phyloP scores from a whole-genome alignment of 768 basidiomycete species.

The Nidularia sp. region DNA sequence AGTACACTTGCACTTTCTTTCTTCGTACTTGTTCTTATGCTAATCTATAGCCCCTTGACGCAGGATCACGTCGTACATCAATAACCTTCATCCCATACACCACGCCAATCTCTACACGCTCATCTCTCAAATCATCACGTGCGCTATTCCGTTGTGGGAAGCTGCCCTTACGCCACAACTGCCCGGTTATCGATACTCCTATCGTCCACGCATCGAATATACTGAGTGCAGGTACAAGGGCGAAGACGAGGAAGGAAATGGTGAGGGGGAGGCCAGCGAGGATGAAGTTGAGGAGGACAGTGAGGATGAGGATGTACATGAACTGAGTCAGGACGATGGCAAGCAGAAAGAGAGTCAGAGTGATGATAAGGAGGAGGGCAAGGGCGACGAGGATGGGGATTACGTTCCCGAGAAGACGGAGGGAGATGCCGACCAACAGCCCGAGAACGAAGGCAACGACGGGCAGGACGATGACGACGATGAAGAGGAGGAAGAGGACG shows the following conservation, averaged over 20 bases:
- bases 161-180: conserved; percentile 11
- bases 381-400: not conserved
- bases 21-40: not conserved
- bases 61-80: conserved; percentile 30
- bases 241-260: no score
- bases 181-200: not conserved
- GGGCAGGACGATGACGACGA: not conserved
- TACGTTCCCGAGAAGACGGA: not conserved
- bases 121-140: conserved; percentile 18
- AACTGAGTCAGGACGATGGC: no score
- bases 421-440: not conserved
- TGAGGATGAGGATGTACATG: no score
- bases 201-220: not conserved
- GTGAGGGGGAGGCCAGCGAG: no score
- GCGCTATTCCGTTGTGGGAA: conserved; percentile 25
- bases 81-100: conserved; percentile 28
- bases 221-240: not conserved
- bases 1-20: conserved; percentile 1
- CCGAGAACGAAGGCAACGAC: not conserved
- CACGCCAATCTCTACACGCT: conserved; percentile 16
- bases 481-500: not conserved
- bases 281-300: no score
- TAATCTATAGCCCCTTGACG: not conserved
- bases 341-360: no score
- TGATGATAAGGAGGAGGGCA: no score